Evolutionary conservation across 768 basidiomycete genomes (phyloP), one percentile per base, ranked within the genome.

Genomic region (Phaeotremella skinneri): DNA sequence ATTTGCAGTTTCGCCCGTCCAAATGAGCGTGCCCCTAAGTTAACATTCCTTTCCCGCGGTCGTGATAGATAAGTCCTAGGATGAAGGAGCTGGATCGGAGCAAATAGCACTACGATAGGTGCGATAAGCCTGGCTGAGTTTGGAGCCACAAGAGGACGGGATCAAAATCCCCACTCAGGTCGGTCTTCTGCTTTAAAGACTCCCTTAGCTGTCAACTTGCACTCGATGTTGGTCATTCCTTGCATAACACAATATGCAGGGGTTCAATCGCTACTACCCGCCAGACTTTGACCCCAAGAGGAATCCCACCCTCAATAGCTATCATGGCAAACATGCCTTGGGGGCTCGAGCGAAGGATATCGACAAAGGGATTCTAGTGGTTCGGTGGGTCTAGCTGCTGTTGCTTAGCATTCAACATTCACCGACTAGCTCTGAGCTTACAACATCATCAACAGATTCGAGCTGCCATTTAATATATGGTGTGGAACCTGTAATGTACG

Each of bases 361-460:
- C 34, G 93, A 96, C 78, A 87, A 97, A 77, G 96, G 96, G 0
- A 92, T 98, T 64, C 82, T 99, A 45, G 92, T 99, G 55, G 88
- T 87, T 21, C 88, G 94, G 70, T 70, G 52, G 45, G 72, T 64
- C 4, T 17, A 13, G 11, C 20, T 13, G 11, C 20, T 7, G 11
- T 11, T 9, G 11, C 6, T 6, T 7, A 21, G 21, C 7, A 13
- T 7, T 48, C 45, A 11, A 11, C 37, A 11, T 41, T 41, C 37
- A 11, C 37, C 37, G 37, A n/a, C 37, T n/a, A n/a, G n/a, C 37
- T n/a, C 37, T 41, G 13, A 41, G 13, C n/a, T 11, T 13, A n/a
- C 37, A 23, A 50, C 23, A 20, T 23, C 7, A 6, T 14, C 34
- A 7, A 13, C 30, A 72, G 76, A 23, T 99, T 98, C 72, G 96